Base-by-base conservation (phyloP, 2,329 filamentous ascomycete genomes). In the Fusarium illudens region DNA sequence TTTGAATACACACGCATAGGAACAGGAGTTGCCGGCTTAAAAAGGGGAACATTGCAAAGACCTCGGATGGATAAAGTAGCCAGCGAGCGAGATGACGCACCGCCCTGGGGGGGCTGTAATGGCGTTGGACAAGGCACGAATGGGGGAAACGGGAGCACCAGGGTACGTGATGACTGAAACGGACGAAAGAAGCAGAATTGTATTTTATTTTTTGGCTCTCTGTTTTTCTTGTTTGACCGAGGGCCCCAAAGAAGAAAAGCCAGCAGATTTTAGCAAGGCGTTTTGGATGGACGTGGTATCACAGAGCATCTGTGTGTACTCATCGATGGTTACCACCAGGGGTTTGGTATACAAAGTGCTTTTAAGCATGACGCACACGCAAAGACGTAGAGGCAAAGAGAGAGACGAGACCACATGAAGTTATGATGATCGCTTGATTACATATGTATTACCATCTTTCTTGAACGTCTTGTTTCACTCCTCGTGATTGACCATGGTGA, bases 181-280 rank as follows among this genome's bases (percentile, higher is more conserved):
- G 22, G 19, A 44, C 37, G 13, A 32, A 56, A 29, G 25, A 42
- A 57, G 12, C 53, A n/a, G 36, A 9, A 52, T 36, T 11, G 19
- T 20, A 39, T 32, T 20, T 37, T 19, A n/a, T 56, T 44, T 53
- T 49, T 25, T 17, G 42, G 48, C n/a, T n/a, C n/a, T n/a, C n/a
- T n/a, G n/a, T n/a, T 50, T 50, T 33, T n/a, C 15, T 44, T 44
- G 39, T 27, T 44, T 25, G 39, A 15, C 15, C 15, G 6, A 42
- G 13, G 37, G 13, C 20, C 37, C 17, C 19, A 36, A 33, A 27
- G 37, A 59, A 53, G 27, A 50, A 62, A 60, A 58, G 50, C 39
- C 44, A 62, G 36, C 57, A 60, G 58, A 69, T 64, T 59, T 59
- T 61, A 64, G 67, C 68, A 71, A 60, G 67, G 67, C 67, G 67